Evolutionary conservation across 192 early-diverging fungal species (phyloP).

Genomic region (Backusella liffmaniae): DNA sequence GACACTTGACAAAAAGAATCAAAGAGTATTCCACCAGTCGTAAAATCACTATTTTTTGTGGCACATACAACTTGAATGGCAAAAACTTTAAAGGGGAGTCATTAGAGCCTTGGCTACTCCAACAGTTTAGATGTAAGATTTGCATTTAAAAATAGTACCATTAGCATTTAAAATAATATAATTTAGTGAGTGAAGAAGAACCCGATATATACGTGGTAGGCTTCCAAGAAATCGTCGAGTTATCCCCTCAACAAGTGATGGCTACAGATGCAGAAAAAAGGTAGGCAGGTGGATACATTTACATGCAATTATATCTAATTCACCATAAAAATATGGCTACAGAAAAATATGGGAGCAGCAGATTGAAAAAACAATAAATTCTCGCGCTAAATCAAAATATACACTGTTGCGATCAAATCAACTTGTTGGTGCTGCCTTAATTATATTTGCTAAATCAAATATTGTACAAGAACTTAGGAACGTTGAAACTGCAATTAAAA

Average conservation of each 20-base stretch:
- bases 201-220: conserved; percentile 89
- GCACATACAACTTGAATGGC: conserved; percentile 95
- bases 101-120: conserved; percentile 64
- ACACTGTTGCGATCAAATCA: conserved; percentile 83
- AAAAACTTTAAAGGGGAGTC: conserved; percentile 61
- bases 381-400: conserved; percentile 52
- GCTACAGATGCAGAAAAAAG: conserved; percentile 62
- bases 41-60: conserved; percentile 70
- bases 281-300: conserved; percentile 32
- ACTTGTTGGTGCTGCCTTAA: conserved; percentile 86
- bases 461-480: conserved; percentile 70
- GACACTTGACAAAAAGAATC: conserved; percentile 36
- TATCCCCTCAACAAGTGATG: conserved; percentile 71
- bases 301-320: neutral
- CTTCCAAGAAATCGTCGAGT: conserved; percentile 96
- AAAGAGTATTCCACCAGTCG: conserved; percentile 60
- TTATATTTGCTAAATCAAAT: conserved; percentile 79
- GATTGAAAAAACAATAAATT: conserved; percentile 48
- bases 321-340: neutral
- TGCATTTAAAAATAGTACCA: neutral
- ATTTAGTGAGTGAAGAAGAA: conserved; percentile 22
- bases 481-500: conserved; percentile 81
- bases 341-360: conserved; percentile 50
- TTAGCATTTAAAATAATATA: neutral
- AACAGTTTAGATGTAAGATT: conserved; percentile 39